phyloP scores from a whole-genome alignment of 2,329 filamentous ascomycete genomes.

The Cladosporium sp. region DNA sequence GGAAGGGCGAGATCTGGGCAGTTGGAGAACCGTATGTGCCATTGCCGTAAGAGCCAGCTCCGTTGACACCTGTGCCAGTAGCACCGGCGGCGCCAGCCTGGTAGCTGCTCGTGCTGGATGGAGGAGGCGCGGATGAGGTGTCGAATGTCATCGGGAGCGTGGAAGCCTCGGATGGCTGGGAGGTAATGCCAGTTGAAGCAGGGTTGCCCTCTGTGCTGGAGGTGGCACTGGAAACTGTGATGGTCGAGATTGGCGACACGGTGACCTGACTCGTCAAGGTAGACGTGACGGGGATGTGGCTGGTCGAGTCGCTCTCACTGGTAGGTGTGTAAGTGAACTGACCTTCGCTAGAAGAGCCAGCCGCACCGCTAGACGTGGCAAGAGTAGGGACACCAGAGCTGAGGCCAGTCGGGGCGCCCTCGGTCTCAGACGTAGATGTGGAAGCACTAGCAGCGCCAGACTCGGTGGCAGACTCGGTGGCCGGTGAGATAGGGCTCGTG shows the following conservation, averaged over 20 bases:
- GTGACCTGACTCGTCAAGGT: constrained; percentile 18
- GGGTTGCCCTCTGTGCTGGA: neutral
- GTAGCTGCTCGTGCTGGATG: constrained; percentile 23
- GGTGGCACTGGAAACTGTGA: neutral
- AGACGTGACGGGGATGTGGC: constrained; percentile 13
- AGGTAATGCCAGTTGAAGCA: constrained; percentile 2
- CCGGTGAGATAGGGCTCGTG: neutral
- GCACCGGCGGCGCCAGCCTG: constrained; percentile 22
- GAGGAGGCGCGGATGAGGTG: neutral
- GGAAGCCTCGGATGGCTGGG: neutral
- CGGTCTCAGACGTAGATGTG: neutral
- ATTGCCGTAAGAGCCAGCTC: constrained; percentile 19
- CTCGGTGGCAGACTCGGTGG: neutral
- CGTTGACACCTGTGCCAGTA: constrained; percentile 19
- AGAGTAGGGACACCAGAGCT: constrained; percentile 2
- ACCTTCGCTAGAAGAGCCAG: neutral
- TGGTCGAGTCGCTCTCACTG: constrained; percentile 3
- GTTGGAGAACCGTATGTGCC: constrained; percentile 24
- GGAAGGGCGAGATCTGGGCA: constrained; percentile 23
- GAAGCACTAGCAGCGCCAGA: neutral
- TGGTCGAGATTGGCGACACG: constrained; percentile 5
- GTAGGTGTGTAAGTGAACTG: neutral
- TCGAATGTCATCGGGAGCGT: neutral
- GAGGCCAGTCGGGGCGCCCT: neutral
- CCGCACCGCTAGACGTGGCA: neutral